Percentiles rank a stretch among this genome's conserved stretches.
Evolutionary conservation across 1,139 yeast genomes (phyloP).

Genomic region (Pichia inconspicua): DNA sequence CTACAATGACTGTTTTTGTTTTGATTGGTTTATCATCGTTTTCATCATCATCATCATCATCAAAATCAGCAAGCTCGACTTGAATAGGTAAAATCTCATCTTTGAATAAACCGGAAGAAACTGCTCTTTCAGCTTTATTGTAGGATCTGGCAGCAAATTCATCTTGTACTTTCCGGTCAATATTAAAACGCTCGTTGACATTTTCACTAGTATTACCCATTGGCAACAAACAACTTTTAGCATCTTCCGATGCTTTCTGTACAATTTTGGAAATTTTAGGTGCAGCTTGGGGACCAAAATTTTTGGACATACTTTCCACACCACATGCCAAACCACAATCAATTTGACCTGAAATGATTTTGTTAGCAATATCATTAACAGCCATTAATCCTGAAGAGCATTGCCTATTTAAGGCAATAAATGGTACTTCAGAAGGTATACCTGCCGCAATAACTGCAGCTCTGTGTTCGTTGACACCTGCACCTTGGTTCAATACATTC

Average conservation of each 20-base stretch:
- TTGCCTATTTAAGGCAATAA: conserved; percentile 82
- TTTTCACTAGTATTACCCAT: conserved; percentile 92
- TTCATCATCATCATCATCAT: conserved; percentile 20
- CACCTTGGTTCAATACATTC: conserved; percentile 81
- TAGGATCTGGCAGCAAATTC: conserved; percentile 83
- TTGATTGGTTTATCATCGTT: conserved; percentile 29
- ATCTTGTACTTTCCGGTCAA: conserved; percentile 73
- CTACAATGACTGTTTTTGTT: conserved; percentile 41
- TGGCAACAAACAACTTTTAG: conserved; percentile 65
- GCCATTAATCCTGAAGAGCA: conserved; percentile 94
- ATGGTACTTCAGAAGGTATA: conserved; percentile 61
- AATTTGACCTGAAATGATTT: conserved; percentile 80
- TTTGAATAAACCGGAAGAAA: conserved; percentile 61
- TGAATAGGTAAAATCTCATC: conserved; percentile 80
- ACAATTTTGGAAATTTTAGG: conserved; percentile 49
- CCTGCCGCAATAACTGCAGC: conserved; percentile 78
- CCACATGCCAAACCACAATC: conserved; percentile 89
- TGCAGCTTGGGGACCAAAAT: conserved; percentile 69
- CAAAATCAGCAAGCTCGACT: conserved; percentile 36
- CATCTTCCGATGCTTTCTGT: conserved; percentile 38
- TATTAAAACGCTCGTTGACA: conserved; percentile 52
- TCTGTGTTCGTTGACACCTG: conserved; percentile 88
- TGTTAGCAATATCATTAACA: conserved; percentile 80
- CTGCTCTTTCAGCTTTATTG: conserved; percentile 73
- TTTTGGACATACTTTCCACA: conserved; percentile 83